Evolutionary conservation across 2,329 filamentous ascomycete species (phyloP).

Genomic region (Lecanoromycetidae sp.): DNA sequence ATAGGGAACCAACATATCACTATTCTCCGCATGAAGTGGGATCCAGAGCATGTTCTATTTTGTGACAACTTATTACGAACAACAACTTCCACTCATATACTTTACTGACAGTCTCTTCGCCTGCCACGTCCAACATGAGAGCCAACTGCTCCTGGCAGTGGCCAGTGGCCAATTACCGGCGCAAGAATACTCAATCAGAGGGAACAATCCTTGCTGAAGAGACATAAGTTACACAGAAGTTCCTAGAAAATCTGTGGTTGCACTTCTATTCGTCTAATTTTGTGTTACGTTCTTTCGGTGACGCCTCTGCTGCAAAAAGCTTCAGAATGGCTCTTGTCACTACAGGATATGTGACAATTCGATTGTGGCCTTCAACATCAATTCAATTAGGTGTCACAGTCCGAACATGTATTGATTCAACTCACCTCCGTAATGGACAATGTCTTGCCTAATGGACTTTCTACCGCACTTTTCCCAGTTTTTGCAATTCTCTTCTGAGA

Average conservation of each 20-base stretch:
- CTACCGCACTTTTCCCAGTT: too few relatives aligned
- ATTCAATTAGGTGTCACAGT: neutral
- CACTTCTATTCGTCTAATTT: neutral
- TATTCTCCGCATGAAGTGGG: too few relatives aligned
- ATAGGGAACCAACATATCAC: too few relatives aligned
- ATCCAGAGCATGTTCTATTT: too few relatives aligned
- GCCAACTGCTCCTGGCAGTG: too few relatives aligned
- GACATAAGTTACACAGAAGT: neutral
- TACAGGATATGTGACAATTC: constrained; percentile 45
- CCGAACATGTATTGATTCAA: neutral
- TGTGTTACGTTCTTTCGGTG: neutral
- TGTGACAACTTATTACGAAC: too few relatives aligned
- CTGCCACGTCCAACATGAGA: too few relatives aligned
- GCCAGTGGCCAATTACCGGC: too few relatives aligned
- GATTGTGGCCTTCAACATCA: constrained; percentile 36
- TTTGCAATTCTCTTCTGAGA: constrained; percentile 32
- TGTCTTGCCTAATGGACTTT: constrained; percentile 37
- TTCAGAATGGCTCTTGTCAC: constrained; percentile 38
- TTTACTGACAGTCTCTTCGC: too few relatives aligned
- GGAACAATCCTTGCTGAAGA: too few relatives aligned
- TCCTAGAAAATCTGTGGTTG: neutral
- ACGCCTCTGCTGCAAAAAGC: neutral
- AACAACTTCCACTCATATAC: too few relatives aligned
- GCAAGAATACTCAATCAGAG: too few relatives aligned
- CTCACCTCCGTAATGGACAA: constrained; percentile 38